Evolutionary conservation across 179 eudicot genomes (phyloP).

Genomic region (Camellia oleifera): DNA sequence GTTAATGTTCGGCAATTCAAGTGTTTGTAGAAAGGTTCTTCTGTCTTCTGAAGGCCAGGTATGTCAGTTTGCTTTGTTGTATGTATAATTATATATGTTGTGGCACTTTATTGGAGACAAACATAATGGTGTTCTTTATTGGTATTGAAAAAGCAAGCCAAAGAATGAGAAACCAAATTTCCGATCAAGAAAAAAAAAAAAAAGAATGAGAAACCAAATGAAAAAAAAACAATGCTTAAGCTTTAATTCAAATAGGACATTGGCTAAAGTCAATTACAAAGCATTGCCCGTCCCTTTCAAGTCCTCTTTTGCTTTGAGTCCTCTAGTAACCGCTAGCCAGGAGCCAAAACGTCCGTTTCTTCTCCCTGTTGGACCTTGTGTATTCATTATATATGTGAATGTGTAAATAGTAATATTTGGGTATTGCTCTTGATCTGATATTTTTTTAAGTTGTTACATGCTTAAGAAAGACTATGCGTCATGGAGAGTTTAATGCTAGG

Average conservation of each 20-base stretch:
- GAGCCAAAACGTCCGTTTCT: neutral
- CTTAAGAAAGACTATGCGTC: neutral
- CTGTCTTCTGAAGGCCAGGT: slow-evolving; percentile 3
- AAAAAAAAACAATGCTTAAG: neutral
- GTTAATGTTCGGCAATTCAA: neutral
- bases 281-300: neutral
- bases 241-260: neutral
- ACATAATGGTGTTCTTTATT: neutral
- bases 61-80: neutral
- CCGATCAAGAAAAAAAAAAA: neutral
- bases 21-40: neutral
- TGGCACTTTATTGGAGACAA: too few species aligned
- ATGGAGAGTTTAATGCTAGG: neutral
- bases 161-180: neutral
- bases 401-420: neutral
- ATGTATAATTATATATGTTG: neutral
- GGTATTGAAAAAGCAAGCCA: neutral
- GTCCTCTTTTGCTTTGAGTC: neutral
- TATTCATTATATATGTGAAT: neutral
- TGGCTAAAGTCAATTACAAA: neutral
- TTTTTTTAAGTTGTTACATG: neutral
- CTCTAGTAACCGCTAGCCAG: neutral
- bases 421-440: neutral
- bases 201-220: neutral
- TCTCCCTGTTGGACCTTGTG: neutral